Evolutionary conservation across 176 grass and related monocot species (phyloP).

Genomic region (Hsuehochloa calcarea): DNA sequence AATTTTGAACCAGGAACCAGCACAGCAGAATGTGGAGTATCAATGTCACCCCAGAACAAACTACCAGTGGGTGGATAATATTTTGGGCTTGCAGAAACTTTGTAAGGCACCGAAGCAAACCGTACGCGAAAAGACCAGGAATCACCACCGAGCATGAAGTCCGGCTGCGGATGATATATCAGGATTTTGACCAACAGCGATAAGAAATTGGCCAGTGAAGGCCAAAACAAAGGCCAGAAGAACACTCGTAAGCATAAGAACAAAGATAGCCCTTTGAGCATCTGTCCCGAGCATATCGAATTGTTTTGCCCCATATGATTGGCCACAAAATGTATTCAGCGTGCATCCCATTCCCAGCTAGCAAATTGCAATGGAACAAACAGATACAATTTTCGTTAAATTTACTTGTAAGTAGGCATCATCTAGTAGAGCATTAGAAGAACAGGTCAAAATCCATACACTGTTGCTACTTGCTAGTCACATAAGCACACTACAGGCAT

Average conservation of each 20-base stretch:
- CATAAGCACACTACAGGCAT: not conserved
- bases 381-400: not conserved
- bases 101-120: constrained; percentile 80
- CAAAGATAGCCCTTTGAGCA: constrained; percentile 63
- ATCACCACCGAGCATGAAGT: constrained; percentile 57
- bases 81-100: constrained; percentile 92
- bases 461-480: not conserved
- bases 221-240: constrained; percentile 66
- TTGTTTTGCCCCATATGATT: constrained; percentile 71
- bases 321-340: constrained; percentile 76
- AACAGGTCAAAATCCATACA: not conserved
- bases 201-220: constrained; percentile 60
- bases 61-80: constrained; percentile 59
- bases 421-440: not conserved
- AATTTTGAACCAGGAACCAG: constrained; percentile 57
- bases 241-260: constrained; percentile 58
- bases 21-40: constrained; percentile 60
- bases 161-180: constrained; percentile 84
- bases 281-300: constrained; percentile 64
- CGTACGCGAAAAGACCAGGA: constrained; percentile 82
- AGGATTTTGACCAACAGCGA: constrained; percentile 65
- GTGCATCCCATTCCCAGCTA: constrained; percentile 83
- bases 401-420: not conserved
- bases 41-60: constrained; percentile 68
- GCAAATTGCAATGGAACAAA: constrained; percentile 20